phyloP scores from a whole-genome alignment of 805 yeast genomes.

The Schizosaccharomyces octosporus region DNA sequence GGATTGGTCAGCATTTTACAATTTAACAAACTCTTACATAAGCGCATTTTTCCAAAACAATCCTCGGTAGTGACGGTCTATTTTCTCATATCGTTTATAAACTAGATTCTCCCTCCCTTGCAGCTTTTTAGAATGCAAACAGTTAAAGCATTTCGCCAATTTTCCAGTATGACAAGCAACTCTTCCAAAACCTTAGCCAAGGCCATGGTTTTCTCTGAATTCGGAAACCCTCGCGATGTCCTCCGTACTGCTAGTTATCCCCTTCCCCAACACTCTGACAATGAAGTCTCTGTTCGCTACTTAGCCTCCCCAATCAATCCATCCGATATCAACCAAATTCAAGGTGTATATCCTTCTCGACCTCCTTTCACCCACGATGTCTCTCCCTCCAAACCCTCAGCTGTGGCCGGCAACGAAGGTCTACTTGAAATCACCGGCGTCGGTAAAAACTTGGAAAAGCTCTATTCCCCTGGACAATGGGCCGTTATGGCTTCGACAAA shows the following conservation, averaged over 20 bases:
- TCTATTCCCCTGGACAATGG: slow-evolving; percentile 55
- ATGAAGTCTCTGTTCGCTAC: slow-evolving; percentile 12
- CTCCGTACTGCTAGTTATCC: slow-evolving; percentile 8
- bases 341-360: slow-evolving; percentile 63
- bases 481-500: slow-evolving; percentile 53
- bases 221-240: slow-evolving; percentile 28
- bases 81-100: no score
- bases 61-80: no score
- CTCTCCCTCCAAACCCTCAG: slow-evolving; percentile 36
- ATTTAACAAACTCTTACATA: no score
- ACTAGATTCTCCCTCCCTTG: no score
- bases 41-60: no score
- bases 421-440: slow-evolving; percentile 58
- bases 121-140: no score
- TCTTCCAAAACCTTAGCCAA: not conserved
- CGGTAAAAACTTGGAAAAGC: slow-evolving; percentile 25
- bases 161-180: no score
- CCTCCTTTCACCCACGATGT: slow-evolving; percentile 29
- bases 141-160: no score
- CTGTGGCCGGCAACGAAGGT: slow-evolving; percentile 88
- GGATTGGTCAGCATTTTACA: no score
- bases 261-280: not conserved
- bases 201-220: slow-evolving; percentile 40
- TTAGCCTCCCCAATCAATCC: slow-evolving; percentile 77
- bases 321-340: slow-evolving; percentile 63